phyloP scores from a whole-genome alignment of 2,329 filamentous ascomycete genomes.

The Mycocentrospora acerina region DNA sequence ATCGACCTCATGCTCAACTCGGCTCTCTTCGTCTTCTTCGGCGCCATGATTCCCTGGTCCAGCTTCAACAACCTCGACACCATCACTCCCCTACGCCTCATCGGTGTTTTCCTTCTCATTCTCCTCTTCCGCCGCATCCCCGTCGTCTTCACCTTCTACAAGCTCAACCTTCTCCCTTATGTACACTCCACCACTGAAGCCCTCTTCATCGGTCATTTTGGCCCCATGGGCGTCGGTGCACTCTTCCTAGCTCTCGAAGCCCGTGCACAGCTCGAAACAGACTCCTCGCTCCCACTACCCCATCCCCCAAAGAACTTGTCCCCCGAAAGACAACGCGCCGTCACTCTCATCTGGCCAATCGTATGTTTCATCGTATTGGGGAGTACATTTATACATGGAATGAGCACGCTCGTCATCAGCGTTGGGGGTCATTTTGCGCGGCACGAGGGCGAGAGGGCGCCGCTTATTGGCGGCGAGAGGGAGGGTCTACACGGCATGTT shows the following conservation, averaged over 20 bases:
- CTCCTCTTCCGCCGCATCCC: conserved; percentile 56
- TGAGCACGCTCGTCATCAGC: conserved; percentile 55
- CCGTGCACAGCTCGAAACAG: conserved; percentile 54
- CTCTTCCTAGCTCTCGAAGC: conserved; percentile 60
- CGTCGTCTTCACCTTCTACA: conserved; percentile 51
- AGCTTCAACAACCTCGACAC: conserved; percentile 41
- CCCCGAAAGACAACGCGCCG: conserved; percentile 38
- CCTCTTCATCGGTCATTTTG: conserved; percentile 59
- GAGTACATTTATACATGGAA: conserved; percentile 56
- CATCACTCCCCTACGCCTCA: conserved; percentile 47
- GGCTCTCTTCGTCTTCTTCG: conserved; percentile 59
- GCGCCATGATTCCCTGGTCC: conserved; percentile 56
- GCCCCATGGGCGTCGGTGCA: conserved; percentile 59
- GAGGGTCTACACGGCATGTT: conserved; percentile 55
- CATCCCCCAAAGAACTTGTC: conserved; percentile 44
- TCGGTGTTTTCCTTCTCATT: conserved; percentile 52
- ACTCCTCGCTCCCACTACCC: conserved; percentile 47
- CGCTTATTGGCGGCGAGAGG: conserved; percentile 52
- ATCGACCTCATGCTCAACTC: conserved; percentile 59
- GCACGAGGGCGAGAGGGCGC: conserved; percentile 51
- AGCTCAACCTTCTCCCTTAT: conserved; percentile 47
- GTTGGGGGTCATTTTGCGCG: conserved; percentile 51
- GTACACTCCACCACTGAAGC: conserved; percentile 55
- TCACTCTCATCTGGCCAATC: conserved; percentile 56
- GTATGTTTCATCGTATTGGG: conserved; percentile 58